Evolutionary conservation across 768 basidiomycete species (phyloP).

Genomic region (Podaxis sp.): DNA sequence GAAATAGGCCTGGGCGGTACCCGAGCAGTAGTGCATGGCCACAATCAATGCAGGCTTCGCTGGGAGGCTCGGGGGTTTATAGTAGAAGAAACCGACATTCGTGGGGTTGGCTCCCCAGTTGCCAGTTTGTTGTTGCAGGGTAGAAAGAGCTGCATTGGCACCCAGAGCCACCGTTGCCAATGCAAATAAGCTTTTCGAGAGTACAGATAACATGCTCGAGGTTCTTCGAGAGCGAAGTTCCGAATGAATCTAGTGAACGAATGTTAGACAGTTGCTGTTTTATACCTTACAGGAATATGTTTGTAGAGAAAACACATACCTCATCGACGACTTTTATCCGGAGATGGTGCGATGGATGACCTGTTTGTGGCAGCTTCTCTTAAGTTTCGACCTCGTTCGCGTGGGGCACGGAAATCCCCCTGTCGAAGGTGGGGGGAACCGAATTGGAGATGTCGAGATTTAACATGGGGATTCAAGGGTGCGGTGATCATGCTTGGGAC

Average conservation of each 20-base stretch:
- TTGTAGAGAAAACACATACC: not conserved
- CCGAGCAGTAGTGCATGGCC: conserved; percentile 50
- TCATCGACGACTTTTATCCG: conserved; percentile 1
- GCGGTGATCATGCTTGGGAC: too few relatives aligned
- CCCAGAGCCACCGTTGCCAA: conserved; percentile 14
- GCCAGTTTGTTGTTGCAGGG: conserved; percentile 32
- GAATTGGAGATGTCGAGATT: not conserved
- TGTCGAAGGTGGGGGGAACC: not conserved
- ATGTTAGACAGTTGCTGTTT: not conserved
- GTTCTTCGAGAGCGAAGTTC: not conserved
- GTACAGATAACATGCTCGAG: conserved; percentile 16
- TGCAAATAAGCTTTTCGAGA: conserved; percentile 17
- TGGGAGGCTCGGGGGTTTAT: conserved; percentile 34
- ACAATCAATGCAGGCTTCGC: conserved; percentile 43
- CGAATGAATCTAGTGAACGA: not conserved
- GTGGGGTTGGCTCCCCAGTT: conserved; percentile 53
- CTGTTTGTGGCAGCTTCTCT: not conserved
- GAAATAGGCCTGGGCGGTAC: conserved; percentile 49
- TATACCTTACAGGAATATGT: not conserved
- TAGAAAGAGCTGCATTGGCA: conserved; percentile 23
- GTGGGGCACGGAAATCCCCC: not conserved
- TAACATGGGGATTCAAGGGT: not conserved
- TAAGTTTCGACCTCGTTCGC: not conserved
- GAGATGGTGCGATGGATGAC: not conserved
- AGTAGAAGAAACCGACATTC: conserved; percentile 43